Base-by-base conservation (phyloP, 176 grass and related monocot species). In the Eleusine coracana region DNA sequence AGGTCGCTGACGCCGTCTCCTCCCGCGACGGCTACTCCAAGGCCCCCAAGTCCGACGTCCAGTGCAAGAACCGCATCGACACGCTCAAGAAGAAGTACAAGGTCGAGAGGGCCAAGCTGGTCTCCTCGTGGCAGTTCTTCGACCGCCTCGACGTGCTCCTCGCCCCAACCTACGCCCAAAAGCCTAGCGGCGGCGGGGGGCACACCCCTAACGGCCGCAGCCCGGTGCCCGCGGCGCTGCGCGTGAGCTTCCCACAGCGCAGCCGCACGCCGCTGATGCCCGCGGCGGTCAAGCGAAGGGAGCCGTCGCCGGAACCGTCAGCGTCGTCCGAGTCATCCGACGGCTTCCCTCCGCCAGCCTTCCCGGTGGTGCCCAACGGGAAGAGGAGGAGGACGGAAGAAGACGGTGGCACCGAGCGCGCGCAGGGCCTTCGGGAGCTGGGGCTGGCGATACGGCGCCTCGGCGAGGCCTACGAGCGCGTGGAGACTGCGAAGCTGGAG, bases 11-110 rank as follows among this genome's bases (percentile, higher is more conserved):
- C 44, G 87, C 87, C 59, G 89, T 99, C 77, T 96, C 91, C 65
- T 88, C 91, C 62, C 91, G 89, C 25, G 93, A 99, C 37, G 87
- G 89, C 29, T 99, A 99, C 77, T 90, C 93, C 72, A 99, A 92
- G 86, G 73, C 85, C 18, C 74, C 87, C 49, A 96, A 86, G 81
- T 90, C 93, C 60, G 96, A 96, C 66, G 75, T 96, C 37, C 96
- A 99, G 91, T 99, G 96, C 80, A 99, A 99, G 89, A 99, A 99
- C 85, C 93, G 96, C 66, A 92, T 99, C 78, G 93, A 99, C 52
- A 99, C 96, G 80, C 93, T 99, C 54, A 99, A 99, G 91, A 99
- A 99, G 96, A 99, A 96, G 69, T 99, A 99, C 69, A 99, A 99
- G 91, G 67, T 92, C 41, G 96, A 99, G 89, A 87, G 91, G 79